Base-by-base conservation (phyloP, 495 filamentous ascomycete species). In the Acidomyces sp. region DNA sequence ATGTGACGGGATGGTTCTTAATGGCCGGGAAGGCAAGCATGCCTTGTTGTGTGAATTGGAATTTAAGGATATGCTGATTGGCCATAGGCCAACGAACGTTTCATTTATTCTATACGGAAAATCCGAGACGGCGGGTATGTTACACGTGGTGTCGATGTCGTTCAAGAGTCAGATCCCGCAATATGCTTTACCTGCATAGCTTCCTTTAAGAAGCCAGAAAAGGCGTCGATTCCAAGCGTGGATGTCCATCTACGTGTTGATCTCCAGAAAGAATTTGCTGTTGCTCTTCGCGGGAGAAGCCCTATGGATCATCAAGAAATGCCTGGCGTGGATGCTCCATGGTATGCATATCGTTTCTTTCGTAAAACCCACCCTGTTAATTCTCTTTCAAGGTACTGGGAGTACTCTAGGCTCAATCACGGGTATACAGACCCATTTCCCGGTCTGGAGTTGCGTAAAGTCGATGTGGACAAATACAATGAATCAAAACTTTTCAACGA, bases 1-100 rank as follows among this genome's bases (percentile, higher is more conserved):
- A 75, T 36, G 72, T 81, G 40, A 70, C 77, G 19, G 78, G 78
- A 3, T 74, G 65, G 58, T 85, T 85, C 54, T 74, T 76, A n/a
- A 57, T 72, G 1, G 53, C 57, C 3, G 78, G 75, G 4, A 48
- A 53, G 7, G 32, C 56, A 0, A 64, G 71, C 47, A 60, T 70
- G 2, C 77, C 78, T 21, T 9, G n/a, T 13, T 9, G 9, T 29
- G 26, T 29, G 9, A 13, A 29, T 29, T 29, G 9, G 9, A 29
- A 13, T 13, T 9, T 13, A 29, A 29, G 26, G n/a, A 9, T 9
- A 9, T 13, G 26, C 26, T 29, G 26, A 29, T n/a, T n/a, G n/a
- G 30, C 28, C 17, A 5, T 48, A 51, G 7, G 33, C 56, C 1
- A 63, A 72, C 46, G 60, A 70, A 2, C 76, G 77, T 3, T 82